Evolutionary conservation across 148 eudicot genomes (phyloP).

Genomic region (Tetragonia tetragonoides): DNA sequence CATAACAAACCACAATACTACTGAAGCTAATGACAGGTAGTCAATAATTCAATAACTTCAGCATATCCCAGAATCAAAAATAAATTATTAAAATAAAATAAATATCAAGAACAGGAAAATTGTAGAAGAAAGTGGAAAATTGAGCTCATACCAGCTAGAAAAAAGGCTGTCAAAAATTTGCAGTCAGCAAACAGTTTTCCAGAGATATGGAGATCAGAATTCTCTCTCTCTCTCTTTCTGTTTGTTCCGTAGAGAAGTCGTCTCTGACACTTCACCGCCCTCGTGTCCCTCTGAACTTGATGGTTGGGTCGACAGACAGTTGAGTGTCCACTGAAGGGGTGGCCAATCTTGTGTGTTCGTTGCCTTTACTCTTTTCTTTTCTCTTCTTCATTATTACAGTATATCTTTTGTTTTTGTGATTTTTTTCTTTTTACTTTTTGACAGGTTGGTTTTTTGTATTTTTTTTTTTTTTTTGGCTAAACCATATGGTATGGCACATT

Average conservation of each 20-base stretch:
- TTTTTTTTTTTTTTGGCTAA: too few species aligned
- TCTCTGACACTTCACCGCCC: slow-evolving; percentile 22
- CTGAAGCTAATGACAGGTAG: not conserved
- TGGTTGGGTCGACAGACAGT: slow-evolving; percentile 23
- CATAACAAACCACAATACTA: not conserved
- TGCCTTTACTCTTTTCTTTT: slow-evolving; percentile 8
- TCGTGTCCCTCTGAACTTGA: slow-evolving; percentile 8
- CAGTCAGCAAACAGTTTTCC: not conserved
- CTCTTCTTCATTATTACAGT: not conserved
- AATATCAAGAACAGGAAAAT: not conserved
- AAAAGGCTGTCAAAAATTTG: not conserved
- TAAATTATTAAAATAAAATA: not conserved
- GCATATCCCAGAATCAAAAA: not conserved
- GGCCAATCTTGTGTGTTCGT: slow-evolving; percentile 11
- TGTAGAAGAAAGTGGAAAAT: not conserved
- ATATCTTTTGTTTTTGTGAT: too few species aligned
- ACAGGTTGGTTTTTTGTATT: too few species aligned
- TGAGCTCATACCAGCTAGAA: not conserved
- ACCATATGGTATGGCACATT: too few species aligned
- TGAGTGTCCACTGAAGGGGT: slow-evolving; percentile 10
- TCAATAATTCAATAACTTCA: not conserved
- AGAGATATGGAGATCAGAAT: not conserved
- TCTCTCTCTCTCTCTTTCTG: not conserved
- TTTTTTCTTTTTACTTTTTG: too few species aligned
- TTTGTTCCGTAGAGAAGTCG: not conserved